These are phyloP conservation scores for Phytopythium litorale DNA, from an alignment of 352 stramenopile species.

Conservation along the genomic window DNA sequence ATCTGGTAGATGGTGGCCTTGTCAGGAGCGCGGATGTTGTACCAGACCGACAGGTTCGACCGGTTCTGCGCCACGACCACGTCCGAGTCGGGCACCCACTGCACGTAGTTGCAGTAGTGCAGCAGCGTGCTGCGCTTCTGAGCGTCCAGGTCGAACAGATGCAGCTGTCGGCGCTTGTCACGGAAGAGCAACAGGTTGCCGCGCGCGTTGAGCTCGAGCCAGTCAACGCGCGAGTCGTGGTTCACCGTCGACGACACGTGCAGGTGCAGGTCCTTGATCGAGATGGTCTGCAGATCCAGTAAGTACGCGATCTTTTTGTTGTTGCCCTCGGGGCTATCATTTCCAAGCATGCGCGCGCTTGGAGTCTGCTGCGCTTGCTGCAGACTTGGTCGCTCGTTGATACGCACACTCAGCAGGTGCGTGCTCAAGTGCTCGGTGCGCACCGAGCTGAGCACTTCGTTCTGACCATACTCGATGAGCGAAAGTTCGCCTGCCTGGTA, in stretches of 20 bases:
- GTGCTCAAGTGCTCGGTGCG: conserved; percentile 89
- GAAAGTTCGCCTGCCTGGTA: conserved; percentile 91
- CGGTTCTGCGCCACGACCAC: conserved; percentile 94
- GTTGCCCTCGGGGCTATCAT: conserved; percentile 30
- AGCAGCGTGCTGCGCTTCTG: conserved; percentile 88
- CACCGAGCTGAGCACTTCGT: conserved; percentile 89
- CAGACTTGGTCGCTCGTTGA: conserved; percentile 84
- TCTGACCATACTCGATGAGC: conserved; percentile 93
- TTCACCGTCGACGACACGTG: conserved; percentile 85
- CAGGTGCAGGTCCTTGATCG: conserved; percentile 80
- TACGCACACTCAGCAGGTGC: conserved; percentile 91
- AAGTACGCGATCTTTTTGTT: conserved; percentile 96
- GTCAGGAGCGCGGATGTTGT: conserved; percentile 93
- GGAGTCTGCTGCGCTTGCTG: conserved; percentile 6
- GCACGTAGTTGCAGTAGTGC: conserved; percentile 95
- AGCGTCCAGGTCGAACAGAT: conserved; percentile 89
- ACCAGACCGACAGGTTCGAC: conserved; percentile 92
- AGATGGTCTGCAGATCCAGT: conserved; percentile 91
- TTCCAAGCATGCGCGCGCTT: conserved; percentile 14
- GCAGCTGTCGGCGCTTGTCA: conserved; percentile 89
- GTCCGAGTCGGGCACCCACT: conserved; percentile 95
- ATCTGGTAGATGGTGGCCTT: conserved; percentile 94
- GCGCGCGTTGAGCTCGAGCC: conserved; percentile 92
- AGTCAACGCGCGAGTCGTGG: conserved; percentile 92
- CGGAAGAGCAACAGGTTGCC: conserved; percentile 91